Base-by-base conservation (phyloP, 106 monocot genomes). In the Apostasia shenzhenica region DNA sequence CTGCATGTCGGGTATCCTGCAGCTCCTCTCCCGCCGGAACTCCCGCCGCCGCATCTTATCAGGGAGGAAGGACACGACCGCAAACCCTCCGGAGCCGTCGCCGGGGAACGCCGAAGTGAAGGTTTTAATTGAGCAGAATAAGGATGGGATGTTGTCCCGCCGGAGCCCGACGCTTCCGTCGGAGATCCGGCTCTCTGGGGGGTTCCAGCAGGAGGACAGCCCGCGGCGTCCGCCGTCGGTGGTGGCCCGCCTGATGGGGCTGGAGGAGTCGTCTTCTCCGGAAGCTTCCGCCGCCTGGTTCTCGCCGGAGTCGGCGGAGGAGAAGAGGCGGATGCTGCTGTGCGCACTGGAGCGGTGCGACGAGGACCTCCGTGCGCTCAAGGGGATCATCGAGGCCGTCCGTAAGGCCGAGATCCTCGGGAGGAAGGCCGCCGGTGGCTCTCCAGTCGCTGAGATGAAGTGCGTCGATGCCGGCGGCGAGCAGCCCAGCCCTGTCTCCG, bases 361-460 rank as follows among this genome's bases (percentile, higher is more conserved):
- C 43, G 65, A 65, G 48, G 65, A 65, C 43, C 65, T 65, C 47
- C 4, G 48, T 14, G 48, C 65, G 48, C 43, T 65, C 6, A 65
- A 65, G 37, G 9, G 47, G 14, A 48, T 65, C 65, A 65, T 65
- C 65, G 65, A 65, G 5, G 65, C 65, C 43, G 48, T 65, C 7
- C 65, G 65, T 10, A 11, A 46, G 65, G 65, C 47, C 6, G 65
- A 65, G 65, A 65, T 65, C 11, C 9, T 47, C 48, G 26, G 48
- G 14, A 2, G 6, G 48, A 65, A 49, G 2, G 26, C 3, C 11
- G 65, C 2, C 5, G 46, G 48, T 26, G 65, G 48, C 1, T 48
- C 14, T 1, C 8, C n/a, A 26, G 43, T 14, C 3, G 6, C 26
- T 2, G 48, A 38, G 65, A 5, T 48, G 65, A 65, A 65, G 37